Evolutionary conservation across 345 rosid genomes (phyloP).

Genomic region (Erucastrum elatum): DNA sequence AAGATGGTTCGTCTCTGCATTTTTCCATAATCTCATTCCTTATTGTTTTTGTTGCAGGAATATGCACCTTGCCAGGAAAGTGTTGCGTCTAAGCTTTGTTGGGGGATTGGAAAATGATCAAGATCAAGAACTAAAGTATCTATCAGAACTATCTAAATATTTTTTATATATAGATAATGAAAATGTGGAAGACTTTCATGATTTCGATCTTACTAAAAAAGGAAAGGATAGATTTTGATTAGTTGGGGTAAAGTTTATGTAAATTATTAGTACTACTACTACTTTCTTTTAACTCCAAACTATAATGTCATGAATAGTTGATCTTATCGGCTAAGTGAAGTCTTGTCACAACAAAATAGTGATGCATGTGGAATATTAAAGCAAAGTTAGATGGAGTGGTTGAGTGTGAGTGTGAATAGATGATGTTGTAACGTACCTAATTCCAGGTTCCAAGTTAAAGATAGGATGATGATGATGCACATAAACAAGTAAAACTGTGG

Average conservation of each 20-base stretch:
- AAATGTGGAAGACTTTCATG: not conserved
- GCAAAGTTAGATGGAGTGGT: conserved; percentile 13
- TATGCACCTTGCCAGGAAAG: conserved; percentile 87
- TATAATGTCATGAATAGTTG: conserved; percentile 1
- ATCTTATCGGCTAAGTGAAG: not conserved
- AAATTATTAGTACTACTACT: conserved; percentile 24
- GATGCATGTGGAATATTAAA: conserved; percentile 20
- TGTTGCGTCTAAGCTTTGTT: conserved; percentile 74
- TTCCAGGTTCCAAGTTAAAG: not conserved
- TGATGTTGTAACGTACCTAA: conserved; percentile 24
- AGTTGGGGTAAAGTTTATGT: conserved; percentile 30
- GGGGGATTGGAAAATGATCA: conserved; percentile 63
- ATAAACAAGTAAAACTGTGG: not conserved
- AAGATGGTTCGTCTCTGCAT: not conserved
- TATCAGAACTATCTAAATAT: conserved; percentile 17
- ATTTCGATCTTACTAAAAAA: conserved; percentile 35
- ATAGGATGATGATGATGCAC: conserved; percentile 6
- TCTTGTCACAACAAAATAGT: conserved; percentile 3
- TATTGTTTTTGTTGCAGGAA: conserved; percentile 47
- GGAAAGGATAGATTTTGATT: conserved; percentile 30
- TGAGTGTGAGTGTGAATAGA: conserved; percentile 24
- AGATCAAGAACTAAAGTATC: conserved; percentile 15
- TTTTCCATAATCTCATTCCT: conserved; percentile 4
- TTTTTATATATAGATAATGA: not conserved
- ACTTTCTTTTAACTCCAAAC: conserved; percentile 17